Evolutionary conservation across 768 basidiomycete genomes (phyloP), one percentile per base, ranked within the genome.

Genomic region (Boletus reticulatus): DNA sequence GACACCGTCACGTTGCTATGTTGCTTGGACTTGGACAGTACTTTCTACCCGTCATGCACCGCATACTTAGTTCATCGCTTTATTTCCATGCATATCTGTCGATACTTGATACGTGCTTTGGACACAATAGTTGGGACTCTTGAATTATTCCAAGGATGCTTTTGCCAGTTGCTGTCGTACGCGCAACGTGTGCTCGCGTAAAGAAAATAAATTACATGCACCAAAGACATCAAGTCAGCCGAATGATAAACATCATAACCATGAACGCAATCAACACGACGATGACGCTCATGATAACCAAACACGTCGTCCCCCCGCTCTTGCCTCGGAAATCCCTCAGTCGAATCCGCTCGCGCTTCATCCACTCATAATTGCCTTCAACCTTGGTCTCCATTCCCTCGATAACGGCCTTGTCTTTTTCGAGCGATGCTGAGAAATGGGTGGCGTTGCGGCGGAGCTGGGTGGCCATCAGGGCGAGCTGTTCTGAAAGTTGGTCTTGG

Each of bases 381-480:
- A 98, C 64, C 70, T 91, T 89, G 62, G 80, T 77, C 58, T 86
- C 79, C 13, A 91, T 82, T 11, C 78, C 75, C 31, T 84, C 82
- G 3, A 97, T 69, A 9, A 94, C 79, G 0, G 77, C 76, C 62
- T 88, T 84, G 70, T 98, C 95, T 52, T 85, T 85, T 41, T 76
- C 84, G 2, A 98, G 75, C 12, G 84, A 76, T 5, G 78, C 77
- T 6, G 88, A 81, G 67, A 98, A 95, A 62, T 92, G 84, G 0
- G 87, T 67, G 0, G 93, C 87, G 61, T 96, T 96, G 22, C 83
- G 78, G 63, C 89, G 91, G 48, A 98, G 83, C 67, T 94, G 92
- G 11, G 84, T 76, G 1, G 93, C 92, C 95, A 98, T 98, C 53
- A 83, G 71, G 1, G 84, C 85, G 24, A 95, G 82, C 63, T 92